These are phyloP conservation scores for Lenzites betulinus DNA, from an alignment of 768 basidiomycete genomes.

Conservation along the genomic window DNA sequence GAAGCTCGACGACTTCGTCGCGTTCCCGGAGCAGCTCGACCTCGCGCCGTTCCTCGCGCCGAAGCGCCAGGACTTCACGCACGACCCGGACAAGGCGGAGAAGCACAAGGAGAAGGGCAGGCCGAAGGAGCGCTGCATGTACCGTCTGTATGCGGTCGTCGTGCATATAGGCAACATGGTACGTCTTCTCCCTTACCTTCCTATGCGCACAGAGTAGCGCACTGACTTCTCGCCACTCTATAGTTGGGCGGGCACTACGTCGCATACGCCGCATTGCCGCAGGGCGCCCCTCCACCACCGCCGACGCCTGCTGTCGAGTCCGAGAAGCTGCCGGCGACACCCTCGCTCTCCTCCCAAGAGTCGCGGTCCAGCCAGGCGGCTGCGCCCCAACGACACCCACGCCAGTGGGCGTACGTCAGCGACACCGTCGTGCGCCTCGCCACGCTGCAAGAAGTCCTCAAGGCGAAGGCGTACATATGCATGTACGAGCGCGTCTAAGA, in stretches of 20 bases:
- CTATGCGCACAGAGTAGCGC: not conserved
- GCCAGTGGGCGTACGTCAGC: slow-evolving; percentile 92
- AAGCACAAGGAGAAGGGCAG: slow-evolving; percentile 19
- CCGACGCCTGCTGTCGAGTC: not conserved
- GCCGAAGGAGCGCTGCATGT: slow-evolving; percentile 48
- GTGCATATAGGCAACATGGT: slow-evolving; percentile 91
- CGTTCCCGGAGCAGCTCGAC: slow-evolving; percentile 88
- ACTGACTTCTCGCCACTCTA: not conserved
- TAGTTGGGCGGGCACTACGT: slow-evolving; percentile 91
- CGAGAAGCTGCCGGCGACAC: slow-evolving; percentile 4
- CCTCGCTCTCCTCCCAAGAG: slow-evolving; percentile 3
- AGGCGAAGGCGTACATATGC: slow-evolving; percentile 90
- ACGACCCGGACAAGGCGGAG: slow-evolving; percentile 33
- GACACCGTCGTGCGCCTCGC: slow-evolving; percentile 84
- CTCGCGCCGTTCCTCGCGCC: slow-evolving; percentile 87
- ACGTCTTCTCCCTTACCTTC: slow-evolving; percentile 27
- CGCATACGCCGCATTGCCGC: slow-evolving; percentile 77
- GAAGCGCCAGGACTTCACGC: slow-evolving; percentile 60
- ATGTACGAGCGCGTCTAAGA: slow-evolving; percentile 78
- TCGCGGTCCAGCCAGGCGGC: slow-evolving; percentile 9
- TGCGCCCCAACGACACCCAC: slow-evolving; percentile 23
- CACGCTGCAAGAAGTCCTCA: slow-evolving; percentile 85
- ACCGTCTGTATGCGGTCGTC: slow-evolving; percentile 77
- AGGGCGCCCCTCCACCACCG: slow-evolving; percentile 4
- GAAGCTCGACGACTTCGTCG: slow-evolving; percentile 89